These are phyloP conservation scores for Globisporangium middletonii DNA, from an alignment of 352 stramenopile genomes.

Conservation along the genomic window DNA sequence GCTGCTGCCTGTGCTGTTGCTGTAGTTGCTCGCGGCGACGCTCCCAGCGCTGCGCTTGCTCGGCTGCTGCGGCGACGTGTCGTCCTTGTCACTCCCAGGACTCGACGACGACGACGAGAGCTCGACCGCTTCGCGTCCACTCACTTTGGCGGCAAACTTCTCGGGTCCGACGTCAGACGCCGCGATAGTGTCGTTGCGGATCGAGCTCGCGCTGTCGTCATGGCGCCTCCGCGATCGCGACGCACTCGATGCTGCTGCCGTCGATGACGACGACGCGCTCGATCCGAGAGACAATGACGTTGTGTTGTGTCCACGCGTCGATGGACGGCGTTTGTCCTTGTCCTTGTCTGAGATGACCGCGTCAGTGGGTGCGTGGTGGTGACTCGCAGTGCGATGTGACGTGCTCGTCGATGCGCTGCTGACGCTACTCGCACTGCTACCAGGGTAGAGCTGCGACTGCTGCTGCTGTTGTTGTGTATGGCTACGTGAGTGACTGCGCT, in stretches of 20 bases:
- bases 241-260: background rate
- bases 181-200: conserved; percentile 6
- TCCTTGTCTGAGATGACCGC: conserved; percentile 1
- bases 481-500: conserved; percentile 1
- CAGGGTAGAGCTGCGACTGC: background rate
- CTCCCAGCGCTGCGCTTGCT: conserved; percentile 1
- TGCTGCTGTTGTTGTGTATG: background rate
- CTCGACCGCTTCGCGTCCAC: conserved; percentile 18
- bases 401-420: conserved; percentile 11
- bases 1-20: conserved; percentile 17
- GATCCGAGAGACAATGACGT: conserved; percentile 4
- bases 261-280: background rate
- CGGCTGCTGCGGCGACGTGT: conserved; percentile 14
- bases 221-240: conserved; percentile 1
- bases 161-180: conserved; percentile 28
- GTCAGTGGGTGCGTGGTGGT: conserved; percentile 5
- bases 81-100: conserved; percentile 40
- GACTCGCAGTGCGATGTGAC: conserved; percentile 7
- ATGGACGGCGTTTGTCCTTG: conserved; percentile 8
- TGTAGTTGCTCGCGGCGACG: conserved; percentile 11
- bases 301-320: conserved; percentile 9
- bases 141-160: conserved; percentile 38
- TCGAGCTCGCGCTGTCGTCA: conserved; percentile 4
- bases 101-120: conserved; percentile 40
- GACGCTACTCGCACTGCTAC: conserved; percentile 12